A percentile compares a stretch with the other conserved stretches of the same genome.
phyloP scores from a whole-genome alignment of 192 early-diverging fungal genomes.

The Rhizophlyctis rosea region DNA sequence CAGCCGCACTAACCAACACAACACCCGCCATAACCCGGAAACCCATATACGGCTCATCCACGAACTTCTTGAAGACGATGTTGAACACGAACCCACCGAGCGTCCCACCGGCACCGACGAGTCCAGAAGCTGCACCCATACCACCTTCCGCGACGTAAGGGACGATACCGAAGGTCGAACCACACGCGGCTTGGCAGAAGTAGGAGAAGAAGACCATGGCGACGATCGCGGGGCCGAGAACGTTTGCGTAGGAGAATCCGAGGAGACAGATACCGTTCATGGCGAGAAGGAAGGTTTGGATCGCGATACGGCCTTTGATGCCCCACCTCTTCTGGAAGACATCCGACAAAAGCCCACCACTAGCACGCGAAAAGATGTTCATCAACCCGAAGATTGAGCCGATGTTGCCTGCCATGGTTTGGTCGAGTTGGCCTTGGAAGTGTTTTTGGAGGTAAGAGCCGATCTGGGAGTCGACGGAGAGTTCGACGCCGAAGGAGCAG shows the following conservation, averaged over 20 bases:
- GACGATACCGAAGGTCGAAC: constrained; percentile 60
- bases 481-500: constrained; percentile 63
- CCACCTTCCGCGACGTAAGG: constrained; percentile 49
- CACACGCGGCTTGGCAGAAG: constrained; percentile 51
- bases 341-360: constrained; percentile 60
- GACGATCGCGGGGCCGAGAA: constrained; percentile 37
- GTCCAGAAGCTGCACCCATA: constrained; percentile 49
- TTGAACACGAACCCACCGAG: constrained; percentile 58
- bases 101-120: constrained; percentile 63
- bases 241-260: constrained; percentile 36
- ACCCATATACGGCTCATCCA: constrained; percentile 14
- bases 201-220: constrained; percentile 54
- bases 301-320: constrained; percentile 45
- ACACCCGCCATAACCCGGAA: constrained; percentile 48
- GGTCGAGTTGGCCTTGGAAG: constrained; percentile 33
- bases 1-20: background rate
- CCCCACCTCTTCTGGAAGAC: constrained; percentile 27
- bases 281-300: constrained; percentile 46
- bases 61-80: constrained; percentile 45
- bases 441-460: constrained; percentile 42
- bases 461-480: constrained; percentile 57
- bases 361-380: constrained; percentile 62
- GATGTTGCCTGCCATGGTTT: constrained; percentile 41
- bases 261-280: constrained; percentile 50
- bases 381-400: constrained; percentile 64